Base-by-base conservation (phyloP, 352 stramenopile genomes). In the Globisporangium lucens region DNA sequence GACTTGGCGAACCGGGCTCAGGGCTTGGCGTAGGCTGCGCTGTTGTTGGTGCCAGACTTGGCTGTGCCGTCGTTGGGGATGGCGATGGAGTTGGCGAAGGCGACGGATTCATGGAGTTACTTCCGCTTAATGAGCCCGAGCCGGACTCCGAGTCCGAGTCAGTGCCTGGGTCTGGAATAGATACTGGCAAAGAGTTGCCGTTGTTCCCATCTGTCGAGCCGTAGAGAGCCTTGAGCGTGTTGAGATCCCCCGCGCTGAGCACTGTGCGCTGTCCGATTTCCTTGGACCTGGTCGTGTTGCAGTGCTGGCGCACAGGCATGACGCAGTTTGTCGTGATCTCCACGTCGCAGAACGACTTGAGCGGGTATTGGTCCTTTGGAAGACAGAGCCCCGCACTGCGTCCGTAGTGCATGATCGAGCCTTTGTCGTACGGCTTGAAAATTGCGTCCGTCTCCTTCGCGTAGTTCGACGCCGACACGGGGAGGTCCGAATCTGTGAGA, bases 341-440 rank as follows among this genome's bases (percentile, higher is more conserved):
- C 9, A 90, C 74, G 60, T 87, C 80, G 62, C 85, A 93, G 56
- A 89, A 93, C 5, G 76, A 75, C 49, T 83, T 80, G 33, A 88
- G 73, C 17, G 80, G 75, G 56, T 90, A 88, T 43, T 87, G 66
- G 22, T 82, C 71, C 68, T 90, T 90, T 1, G 85, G 85, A 38
- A 93, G 83, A 70, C 85, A 93, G 9, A 93, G 74, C 0, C 81
- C 85, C 0, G 79, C 80, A 29, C 67, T 76, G 52, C 77, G 78
- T 9, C 82, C 80, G 47, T 93, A 93, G 72, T 93, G 85, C 85
- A 93, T 93, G 72, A 93, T 90, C 53, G 83, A 91, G 27, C 74
- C 71, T 4, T 75, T 76, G 66, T 93, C 83, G 65, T 93, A 93
- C 55, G 80, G 72, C 56, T 83, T 93, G 41, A 90, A 61, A 1